phyloP scores from a whole-genome alignment of 371 early-diverging fungal species.

The Mortierella polycephala region DNA sequence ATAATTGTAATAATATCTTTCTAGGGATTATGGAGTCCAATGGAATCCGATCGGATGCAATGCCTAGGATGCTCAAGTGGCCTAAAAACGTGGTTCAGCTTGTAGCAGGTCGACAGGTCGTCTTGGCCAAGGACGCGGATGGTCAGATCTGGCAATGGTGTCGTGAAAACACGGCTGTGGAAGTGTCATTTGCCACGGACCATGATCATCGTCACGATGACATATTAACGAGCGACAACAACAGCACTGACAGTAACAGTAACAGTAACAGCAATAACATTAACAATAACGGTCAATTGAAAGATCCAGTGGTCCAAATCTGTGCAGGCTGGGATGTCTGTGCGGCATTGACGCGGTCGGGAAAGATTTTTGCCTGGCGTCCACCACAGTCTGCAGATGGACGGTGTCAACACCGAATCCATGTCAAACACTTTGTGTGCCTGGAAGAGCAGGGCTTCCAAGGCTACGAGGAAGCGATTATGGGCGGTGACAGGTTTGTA shows the following conservation, averaged over 20 bases:
- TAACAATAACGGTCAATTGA: neutral
- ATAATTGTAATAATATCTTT: neutral
- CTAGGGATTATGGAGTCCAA: slow-evolving; percentile 47
- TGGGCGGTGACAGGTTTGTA: slow-evolving; percentile 33
- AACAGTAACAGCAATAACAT: neutral
- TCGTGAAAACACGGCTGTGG: slow-evolving; percentile 30
- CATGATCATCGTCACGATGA: neutral
- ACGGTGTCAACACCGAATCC: slow-evolving; percentile 27
- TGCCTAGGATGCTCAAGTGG: slow-evolving; percentile 41
- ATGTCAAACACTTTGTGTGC: slow-evolving; percentile 24
- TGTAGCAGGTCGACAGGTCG: slow-evolving; percentile 35
- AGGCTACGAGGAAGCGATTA: slow-evolving; percentile 16
- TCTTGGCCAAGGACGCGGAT: slow-evolving; percentile 34
- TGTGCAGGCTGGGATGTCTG: slow-evolving; percentile 48
- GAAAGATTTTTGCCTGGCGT: slow-evolving; percentile 37
- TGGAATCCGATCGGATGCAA: slow-evolving; percentile 24
- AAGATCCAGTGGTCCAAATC: slow-evolving; percentile 29
- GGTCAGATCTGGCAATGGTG: slow-evolving; percentile 52
- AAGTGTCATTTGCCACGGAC: slow-evolving; percentile 23
- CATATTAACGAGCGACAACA: neutral
- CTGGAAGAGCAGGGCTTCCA: slow-evolving; percentile 23
- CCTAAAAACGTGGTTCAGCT: slow-evolving; percentile 33
- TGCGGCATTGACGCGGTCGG: slow-evolving; percentile 40
- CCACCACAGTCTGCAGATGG: slow-evolving; percentile 28
- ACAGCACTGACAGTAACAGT: neutral